Conservation (phyloP, 1,284 basidiomycete species). For the Cryptococcus sp. region DNA sequence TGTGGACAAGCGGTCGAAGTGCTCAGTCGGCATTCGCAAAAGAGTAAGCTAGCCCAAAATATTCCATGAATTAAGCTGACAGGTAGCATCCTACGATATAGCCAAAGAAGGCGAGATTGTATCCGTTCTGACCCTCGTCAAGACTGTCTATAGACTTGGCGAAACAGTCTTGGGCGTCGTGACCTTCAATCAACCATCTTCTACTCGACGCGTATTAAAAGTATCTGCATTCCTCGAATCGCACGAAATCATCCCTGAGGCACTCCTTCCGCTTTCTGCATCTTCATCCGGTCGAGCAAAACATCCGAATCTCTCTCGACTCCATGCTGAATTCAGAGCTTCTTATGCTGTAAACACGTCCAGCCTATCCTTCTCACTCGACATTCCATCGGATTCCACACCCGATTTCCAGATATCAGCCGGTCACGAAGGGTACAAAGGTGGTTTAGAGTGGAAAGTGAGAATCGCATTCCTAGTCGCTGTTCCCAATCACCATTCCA, state of each 20-base stretch:
- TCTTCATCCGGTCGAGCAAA: constrained; percentile 20
- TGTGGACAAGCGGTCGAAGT: constrained; percentile 89
- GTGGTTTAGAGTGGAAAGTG: constrained; percentile 82
- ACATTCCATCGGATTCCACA: constrained; percentile 82
- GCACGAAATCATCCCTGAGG: constrained; percentile 68
- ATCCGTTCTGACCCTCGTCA: constrained; percentile 83
- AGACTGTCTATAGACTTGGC: constrained; percentile 80
- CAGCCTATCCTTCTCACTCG: constrained; percentile 75
- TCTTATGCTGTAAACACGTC: constrained; percentile 66
- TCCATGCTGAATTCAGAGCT: constrained; percentile 77
- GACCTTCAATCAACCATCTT: constrained; percentile 66
- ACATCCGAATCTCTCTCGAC: constrained; percentile 46
- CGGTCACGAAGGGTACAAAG: constrained; percentile 51
- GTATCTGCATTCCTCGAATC: constrained; percentile 81
- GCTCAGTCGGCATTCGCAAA: constrained; percentile 77
- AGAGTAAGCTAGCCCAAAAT: constrained; percentile 55
- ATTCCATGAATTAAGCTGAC: neutral
- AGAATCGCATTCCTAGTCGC: constrained; percentile 74
- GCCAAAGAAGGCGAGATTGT: constrained; percentile 82
- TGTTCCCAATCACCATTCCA: constrained; percentile 46
- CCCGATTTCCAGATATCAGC: constrained; percentile 62
- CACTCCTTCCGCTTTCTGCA: constrained; percentile 51
- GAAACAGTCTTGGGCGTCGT: constrained; percentile 84
- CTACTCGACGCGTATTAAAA: constrained; percentile 63
- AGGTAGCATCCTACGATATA: constrained; percentile 81